Evolutionary conservation across 75 land plant genomes (phyloP), one percentile per base, ranked within the genome.

Genomic region (Selaginella tamariscina): DNA sequence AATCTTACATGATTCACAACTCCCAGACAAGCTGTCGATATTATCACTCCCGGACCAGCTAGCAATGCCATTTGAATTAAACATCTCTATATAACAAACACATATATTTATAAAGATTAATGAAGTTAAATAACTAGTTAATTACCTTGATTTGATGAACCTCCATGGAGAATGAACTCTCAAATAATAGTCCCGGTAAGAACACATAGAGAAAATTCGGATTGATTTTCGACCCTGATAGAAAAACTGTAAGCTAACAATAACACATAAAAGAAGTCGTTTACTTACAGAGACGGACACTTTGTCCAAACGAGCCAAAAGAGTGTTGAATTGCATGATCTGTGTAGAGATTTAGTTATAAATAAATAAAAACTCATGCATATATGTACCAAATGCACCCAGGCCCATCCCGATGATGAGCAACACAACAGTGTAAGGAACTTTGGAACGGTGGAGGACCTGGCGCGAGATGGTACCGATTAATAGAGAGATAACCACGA

Each of bases 81-180:
- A 39, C 49, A 39, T 39, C 49, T 39, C 49, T 39, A 15, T 39
- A 5, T n/a, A n/a, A n/a, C n/a, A n/a, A n/a, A n/a, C n/a, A n/a
- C n/a, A n/a, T n/a, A n/a, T n/a, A n/a, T n/a, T n/a, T n/a, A n/a
- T n/a, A n/a, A n/a, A n/a, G n/a, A n/a, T n/a, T n/a, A n/a, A n/a
- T n/a, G 54, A 11, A 49, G 54, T 11, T 49, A 11, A 49, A 49
- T 11, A 20, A 49, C 20, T 49, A 49, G 11, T 11, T 49, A 20
- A 32, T 30, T 74, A 94, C 99, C 92, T 91, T 95, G 65, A 95
- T 88, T 75, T 95, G 99, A 71, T 95, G 99, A 62, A 95, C 70
- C 70, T 95, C 99, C 99, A 95, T 91, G 64, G 88, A 68, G 73
- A 95, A 95, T 20, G 99, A 85, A 75, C 99, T 95, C 68, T 95